Evolutionary conservation across 2,329 filamentous ascomycete species (phyloP).

Genomic region (Microdochium nivale): DNA sequence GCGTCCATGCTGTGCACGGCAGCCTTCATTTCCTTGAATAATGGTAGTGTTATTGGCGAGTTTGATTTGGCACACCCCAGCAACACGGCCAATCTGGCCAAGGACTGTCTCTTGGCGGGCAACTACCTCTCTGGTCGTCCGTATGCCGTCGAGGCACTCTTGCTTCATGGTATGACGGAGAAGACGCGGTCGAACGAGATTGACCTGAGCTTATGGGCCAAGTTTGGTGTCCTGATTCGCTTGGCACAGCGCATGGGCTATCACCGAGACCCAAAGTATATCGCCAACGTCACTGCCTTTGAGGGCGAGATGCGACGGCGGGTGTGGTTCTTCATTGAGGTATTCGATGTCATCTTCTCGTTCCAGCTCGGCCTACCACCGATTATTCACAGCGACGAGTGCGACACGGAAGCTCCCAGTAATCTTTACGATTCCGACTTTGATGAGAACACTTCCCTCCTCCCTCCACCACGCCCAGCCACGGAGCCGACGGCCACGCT

Average conservation of each 20-base stretch:
- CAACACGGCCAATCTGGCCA: slow-evolving; percentile 26
- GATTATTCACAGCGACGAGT: slow-evolving; percentile 37
- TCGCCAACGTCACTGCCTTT: slow-evolving; percentile 35
- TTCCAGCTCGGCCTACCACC: slow-evolving; percentile 45
- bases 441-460: slow-evolving; percentile 31
- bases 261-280: slow-evolving; percentile 35
- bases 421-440: slow-evolving; percentile 44
- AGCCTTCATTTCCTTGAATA: slow-evolving; percentile 22
- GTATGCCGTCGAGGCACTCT: slow-evolving; percentile 38
- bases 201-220: slow-evolving; percentile 36
- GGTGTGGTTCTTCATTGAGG: slow-evolving; percentile 37
- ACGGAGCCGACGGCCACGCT: slow-evolving; percentile 34
- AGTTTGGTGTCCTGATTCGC: slow-evolving; percentile 35
- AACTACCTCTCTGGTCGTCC: slow-evolving; percentile 35
- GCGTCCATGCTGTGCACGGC: slow-evolving; percentile 37
- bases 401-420: slow-evolving; percentile 34
- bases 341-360: slow-evolving; percentile 38
- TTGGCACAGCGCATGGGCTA: slow-evolving; percentile 44
- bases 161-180: slow-evolving; percentile 35
- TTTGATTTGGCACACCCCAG: slow-evolving; percentile 16
- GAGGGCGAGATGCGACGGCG: slow-evolving; percentile 43
- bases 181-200: slow-evolving; percentile 30
- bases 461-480: slow-evolving; percentile 32
- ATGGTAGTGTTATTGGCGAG: slow-evolving; percentile 15
- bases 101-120: slow-evolving; percentile 38